Conservation (phyloP, 1,284 basidiomycete species). For the Naganishia cerealis region DNA sequence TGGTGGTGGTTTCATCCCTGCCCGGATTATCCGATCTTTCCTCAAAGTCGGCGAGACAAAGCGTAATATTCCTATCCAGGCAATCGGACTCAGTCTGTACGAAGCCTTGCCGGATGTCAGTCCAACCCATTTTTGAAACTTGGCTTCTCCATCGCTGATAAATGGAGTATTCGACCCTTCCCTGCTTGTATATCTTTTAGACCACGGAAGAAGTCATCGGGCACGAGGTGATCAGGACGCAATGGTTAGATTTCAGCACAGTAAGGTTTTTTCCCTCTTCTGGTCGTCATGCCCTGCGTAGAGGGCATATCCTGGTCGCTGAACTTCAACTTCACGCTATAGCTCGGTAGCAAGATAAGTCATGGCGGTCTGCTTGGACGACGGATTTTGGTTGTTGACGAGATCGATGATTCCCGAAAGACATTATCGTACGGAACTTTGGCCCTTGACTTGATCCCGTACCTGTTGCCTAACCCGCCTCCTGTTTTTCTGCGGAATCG, state of each 20-base stretch:
- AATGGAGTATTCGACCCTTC: background rate
- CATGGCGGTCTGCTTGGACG: slow-evolving; percentile 68
- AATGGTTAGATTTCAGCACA: slow-evolving; percentile 69
- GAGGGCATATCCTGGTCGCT: background rate
- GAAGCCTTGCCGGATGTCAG: slow-evolving; percentile 71
- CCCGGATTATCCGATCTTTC: slow-evolving; percentile 88
- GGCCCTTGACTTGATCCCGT: slow-evolving; percentile 13
- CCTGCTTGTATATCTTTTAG: background rate
- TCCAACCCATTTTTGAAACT: background rate
- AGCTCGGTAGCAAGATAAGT: slow-evolving; percentile 49
- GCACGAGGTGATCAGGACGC: slow-evolving; percentile 80
- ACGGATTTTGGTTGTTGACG: slow-evolving; percentile 81
- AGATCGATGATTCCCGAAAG: slow-evolving; percentile 90
- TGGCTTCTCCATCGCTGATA: background rate
- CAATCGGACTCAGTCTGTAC: slow-evolving; percentile 88
- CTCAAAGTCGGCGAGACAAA: slow-evolving; percentile 66
- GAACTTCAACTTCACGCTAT: background rate
- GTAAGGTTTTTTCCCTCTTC: slow-evolving; percentile 57
- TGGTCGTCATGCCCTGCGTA: background rate
- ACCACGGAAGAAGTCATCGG: slow-evolving; percentile 74
- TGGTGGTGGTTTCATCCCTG: slow-evolving; percentile 82
- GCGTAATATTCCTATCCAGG: slow-evolving; percentile 79
- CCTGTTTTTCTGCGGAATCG: background rate
- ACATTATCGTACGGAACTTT: slow-evolving; percentile 67
- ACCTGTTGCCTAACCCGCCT: slow-evolving; percentile 24